Base-by-base conservation (phyloP, 371 early-diverging fungal species). In the Mucor lusitanicus region DNA sequence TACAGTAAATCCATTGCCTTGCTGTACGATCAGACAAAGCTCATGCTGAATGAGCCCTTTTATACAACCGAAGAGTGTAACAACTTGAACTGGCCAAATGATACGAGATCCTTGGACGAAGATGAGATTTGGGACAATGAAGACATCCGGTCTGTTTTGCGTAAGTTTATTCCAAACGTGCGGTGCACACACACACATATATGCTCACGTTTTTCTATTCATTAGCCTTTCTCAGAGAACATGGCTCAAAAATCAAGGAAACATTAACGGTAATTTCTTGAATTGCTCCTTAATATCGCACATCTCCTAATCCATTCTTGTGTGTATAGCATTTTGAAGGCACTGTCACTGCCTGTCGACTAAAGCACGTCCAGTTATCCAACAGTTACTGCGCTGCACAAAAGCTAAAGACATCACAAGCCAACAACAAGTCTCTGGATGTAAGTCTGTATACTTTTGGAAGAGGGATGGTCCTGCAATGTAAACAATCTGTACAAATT, bases 301-400 rank as follows among this genome's bases (percentile, higher is more conserved):
- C 13, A 33, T 46, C 13, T 42, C 42, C 46, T 57, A 25, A 65
- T 33, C 35, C 8, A 7, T 59, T 37, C 39, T 37, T 33, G 35
- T 59, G 35, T 59, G 4, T 57, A 32, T 32, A 72, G 72, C 58
- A 65, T 19, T 71, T 69, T 67, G 65, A 75, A 64, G 59, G 32
- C 25, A 59, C 50, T 53, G 23, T 76, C 1, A 55, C 42, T 39
- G 63, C 53, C 17, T 53, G 59, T 15, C 60, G 73, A 66, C 23
- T 63, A 15, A 72, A 72, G 44, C 53, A 70, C 30, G 40, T 64
- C 13, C 73, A 76, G n/a, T 30, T 56, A 21, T 67, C 68, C 2
- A 66, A 62, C 33, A 61, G 39, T 19, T 76, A 76, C 37, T 76
- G 76, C 60, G 68, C 73, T 27, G 50, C 59, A 12, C 76, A 72